Evolutionary conservation across 352 stramenopile genomes (phyloP).

Genomic region (Pythium scleroteichum): DNA sequence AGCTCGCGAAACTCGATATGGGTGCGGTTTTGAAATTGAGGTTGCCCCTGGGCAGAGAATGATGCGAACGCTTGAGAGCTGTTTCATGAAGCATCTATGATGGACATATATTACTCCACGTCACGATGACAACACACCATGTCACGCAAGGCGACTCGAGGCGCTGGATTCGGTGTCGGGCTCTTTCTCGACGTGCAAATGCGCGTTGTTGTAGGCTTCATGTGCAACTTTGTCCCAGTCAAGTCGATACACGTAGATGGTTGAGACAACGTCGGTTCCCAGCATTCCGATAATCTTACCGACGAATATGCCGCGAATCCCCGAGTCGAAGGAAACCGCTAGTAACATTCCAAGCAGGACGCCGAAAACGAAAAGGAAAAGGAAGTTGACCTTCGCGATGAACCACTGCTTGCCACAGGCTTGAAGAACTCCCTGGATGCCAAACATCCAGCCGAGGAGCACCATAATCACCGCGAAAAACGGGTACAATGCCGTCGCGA

Average conservation of each 20-base stretch:
- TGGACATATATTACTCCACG: no score
- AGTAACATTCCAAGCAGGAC: conserved; percentile 47
- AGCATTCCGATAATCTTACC: conserved; percentile 54
- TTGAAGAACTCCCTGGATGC: conserved; percentile 43
- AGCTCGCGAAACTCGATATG: no score
- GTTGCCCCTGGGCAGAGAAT: no score
- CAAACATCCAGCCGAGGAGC: conserved; percentile 41
- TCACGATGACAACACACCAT: no score
- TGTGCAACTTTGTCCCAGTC: conserved; percentile 58
- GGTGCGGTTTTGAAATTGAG: no score
- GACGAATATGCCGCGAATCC: conserved; percentile 54
- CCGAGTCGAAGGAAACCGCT: conserved; percentile 39
- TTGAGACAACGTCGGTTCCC: conserved; percentile 37
- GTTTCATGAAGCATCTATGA: no score
- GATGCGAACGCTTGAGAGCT: no score
- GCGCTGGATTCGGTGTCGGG: background rate
- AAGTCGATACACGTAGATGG: conserved; percentile 42
- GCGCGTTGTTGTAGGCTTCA: conserved; percentile 46
- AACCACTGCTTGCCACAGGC: conserved; percentile 53
- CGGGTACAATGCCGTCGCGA: conserved; percentile 35
- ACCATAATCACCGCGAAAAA: conserved; percentile 38
- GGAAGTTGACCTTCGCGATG: conserved; percentile 52
- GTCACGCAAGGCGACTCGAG: background rate
- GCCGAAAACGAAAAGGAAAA: conserved; percentile 51
- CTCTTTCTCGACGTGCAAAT: conserved; percentile 31